Conservation (phyloP, 768 basidiomycete genomes). For the Tubosaeta sp. region DNA sequence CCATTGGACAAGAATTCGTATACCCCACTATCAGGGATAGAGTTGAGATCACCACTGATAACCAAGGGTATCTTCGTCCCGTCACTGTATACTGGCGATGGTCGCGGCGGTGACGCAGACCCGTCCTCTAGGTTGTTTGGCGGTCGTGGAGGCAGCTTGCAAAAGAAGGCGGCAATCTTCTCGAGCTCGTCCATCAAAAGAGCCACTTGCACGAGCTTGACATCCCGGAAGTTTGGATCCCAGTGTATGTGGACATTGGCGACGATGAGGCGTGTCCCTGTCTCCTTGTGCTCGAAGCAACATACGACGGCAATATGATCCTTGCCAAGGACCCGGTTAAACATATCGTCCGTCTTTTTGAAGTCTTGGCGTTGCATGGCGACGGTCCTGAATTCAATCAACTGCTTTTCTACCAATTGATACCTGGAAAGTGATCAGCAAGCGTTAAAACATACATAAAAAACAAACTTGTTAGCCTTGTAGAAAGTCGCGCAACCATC, state of each 20-base stretch:
- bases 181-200: constrained; percentile 89
- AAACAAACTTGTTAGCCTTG: constrained; percentile 76
- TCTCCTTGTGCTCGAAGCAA: constrained; percentile 80
- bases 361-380: constrained; percentile 92
- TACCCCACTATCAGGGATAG: constrained; percentile 75
- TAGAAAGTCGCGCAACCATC: constrained; percentile 98
- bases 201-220: constrained; percentile 96
- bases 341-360: constrained; percentile 99
- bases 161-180: constrained; percentile 82
- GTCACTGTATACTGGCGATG: constrained; percentile 71
- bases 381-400: constrained; percentile 89
- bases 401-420: constrained; percentile 86
- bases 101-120: constrained; percentile 35
- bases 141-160: constrained; percentile 69
- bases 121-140: constrained; percentile 34
- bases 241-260: constrained; percentile 91
- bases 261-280: constrained; percentile 84
- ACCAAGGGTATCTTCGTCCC: constrained; percentile 87
- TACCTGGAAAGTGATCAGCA: constrained; percentile 50
- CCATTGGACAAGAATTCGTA: constrained; percentile 88
- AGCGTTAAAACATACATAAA: constrained; percentile 3
- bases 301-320: constrained; percentile 90
- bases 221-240: constrained; percentile 90
- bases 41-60: constrained; percentile 96
- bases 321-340: constrained; percentile 93